Base-by-base conservation (phyloP, 352 stramenopile genomes). In the Globisporangium nunn region DNA sequence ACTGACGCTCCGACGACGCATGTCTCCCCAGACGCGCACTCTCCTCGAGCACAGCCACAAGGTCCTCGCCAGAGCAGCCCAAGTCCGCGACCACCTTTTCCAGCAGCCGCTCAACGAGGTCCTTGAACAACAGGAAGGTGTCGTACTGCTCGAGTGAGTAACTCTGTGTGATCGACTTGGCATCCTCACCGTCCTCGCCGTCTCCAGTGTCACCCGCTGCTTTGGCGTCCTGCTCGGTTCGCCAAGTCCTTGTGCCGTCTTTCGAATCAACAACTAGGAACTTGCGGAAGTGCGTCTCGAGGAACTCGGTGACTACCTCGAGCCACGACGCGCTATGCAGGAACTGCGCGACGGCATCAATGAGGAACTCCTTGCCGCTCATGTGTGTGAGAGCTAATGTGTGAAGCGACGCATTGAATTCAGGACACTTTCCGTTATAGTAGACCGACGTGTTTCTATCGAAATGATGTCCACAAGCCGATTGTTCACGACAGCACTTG, bases 261-360 rank as follows among this genome's bases (percentile, higher is more conserved):
- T 2, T 7, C 11, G 18, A 11, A 15, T 35, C 29, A 39, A 43
- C 12, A 3, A 39, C n/a, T 31, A 83, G 48, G 45, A 92, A 92
- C 37, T 66, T 62, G 33, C 63, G 61, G 18, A 74, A 88, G 48
- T 92, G 68, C n/a, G 53, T 55, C 50, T 81, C 64, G 28, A 92
- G 64, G 59, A 90, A 92, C 29, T 61, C 59, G 1, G 58, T 71
- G 18, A 92, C 65, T 0, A 66, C 58, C 33, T 86, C 62, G 7
- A 77, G 64, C 81, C 81, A 90, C 52, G 6, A 48, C 10, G 53
- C 58, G 23, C 74, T 76, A 62, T 88, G 70, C 40, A 92, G 57
- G 54, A 88, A 92, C 62, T 92, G 72, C 52, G 72, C 74, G 35
- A 88, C 72, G 0, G 79, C 81, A 55, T 90, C 81, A 48, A 92